phyloP scores from a whole-genome alignment of 352 stramenopile genomes.

The Globisporangium canariense region DNA sequence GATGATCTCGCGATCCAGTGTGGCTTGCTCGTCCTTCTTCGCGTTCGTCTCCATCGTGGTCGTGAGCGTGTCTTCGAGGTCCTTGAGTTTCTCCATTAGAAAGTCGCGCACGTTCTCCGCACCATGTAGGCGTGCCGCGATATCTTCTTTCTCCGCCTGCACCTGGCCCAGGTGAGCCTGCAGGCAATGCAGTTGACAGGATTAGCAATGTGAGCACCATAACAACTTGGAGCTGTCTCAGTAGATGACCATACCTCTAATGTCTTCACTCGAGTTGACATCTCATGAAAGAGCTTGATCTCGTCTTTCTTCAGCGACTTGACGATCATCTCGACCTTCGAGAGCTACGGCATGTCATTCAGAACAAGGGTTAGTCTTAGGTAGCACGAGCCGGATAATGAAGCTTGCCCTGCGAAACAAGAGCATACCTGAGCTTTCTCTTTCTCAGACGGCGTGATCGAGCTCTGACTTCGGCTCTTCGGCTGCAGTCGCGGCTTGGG shows the following conservation, averaged over 20 bases:
- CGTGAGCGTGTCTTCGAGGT: slow-evolving; percentile 63
- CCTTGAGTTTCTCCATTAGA: slow-evolving; percentile 82
- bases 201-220: not conserved
- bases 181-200: too few species aligned
- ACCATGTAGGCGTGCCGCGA: slow-evolving; percentile 60
- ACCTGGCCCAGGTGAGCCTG: slow-evolving; percentile 50
- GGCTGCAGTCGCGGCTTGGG: slow-evolving; percentile 18
- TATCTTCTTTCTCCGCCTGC: slow-evolving; percentile 78
- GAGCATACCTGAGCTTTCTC: slow-evolving; percentile 27
- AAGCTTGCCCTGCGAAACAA: not conserved
- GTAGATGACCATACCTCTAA: slow-evolving; percentile 41
- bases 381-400: too few species aligned
- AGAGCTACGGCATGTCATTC: slow-evolving; percentile 28
- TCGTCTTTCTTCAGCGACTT: slow-evolving; percentile 80
- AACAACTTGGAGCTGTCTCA: not conserved
- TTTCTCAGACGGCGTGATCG: slow-evolving; percentile 35
- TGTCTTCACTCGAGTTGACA: slow-evolving; percentile 71
- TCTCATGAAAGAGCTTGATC: slow-evolving; percentile 84
- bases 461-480: slow-evolving; percentile 32
- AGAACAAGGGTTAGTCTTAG: too few species aligned
- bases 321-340: slow-evolving; percentile 72
- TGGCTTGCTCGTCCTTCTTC: slow-evolving; percentile 67
- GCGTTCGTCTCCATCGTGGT: slow-evolving; percentile 43
- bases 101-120: slow-evolving; percentile 82
- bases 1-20: slow-evolving; percentile 79